Evolutionary conservation across 139 green algal genomes (phyloP).

Genomic region (Chlamydomonas sp.): DNA sequence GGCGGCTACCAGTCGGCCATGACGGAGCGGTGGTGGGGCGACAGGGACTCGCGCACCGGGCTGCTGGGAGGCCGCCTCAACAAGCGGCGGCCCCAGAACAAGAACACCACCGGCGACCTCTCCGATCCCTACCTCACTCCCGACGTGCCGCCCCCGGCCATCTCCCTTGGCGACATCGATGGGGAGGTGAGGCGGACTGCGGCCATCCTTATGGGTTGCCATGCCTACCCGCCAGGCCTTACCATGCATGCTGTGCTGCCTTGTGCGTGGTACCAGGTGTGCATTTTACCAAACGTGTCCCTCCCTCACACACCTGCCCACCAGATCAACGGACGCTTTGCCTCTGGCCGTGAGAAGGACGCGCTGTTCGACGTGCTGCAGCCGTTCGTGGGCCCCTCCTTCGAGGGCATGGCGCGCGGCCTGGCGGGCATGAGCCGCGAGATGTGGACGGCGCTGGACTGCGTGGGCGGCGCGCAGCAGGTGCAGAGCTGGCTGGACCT

Average conservation of each 20-base stretch:
- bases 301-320: background rate
- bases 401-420: conserved; percentile 7
- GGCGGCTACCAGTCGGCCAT: background rate
- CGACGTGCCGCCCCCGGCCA: background rate
- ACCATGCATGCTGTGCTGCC: background rate
- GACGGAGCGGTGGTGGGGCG: conserved; percentile 20
- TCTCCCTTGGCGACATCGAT: conserved; percentile 1
- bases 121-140: background rate
- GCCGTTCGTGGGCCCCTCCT: conserved; percentile 5
- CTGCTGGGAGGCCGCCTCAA: background rate
- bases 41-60: background rate
- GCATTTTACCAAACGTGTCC: background rate
- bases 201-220: too few species aligned
- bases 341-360: background rate
- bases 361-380: background rate
- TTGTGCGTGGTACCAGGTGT: background rate
- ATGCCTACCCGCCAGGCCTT: too few species aligned
- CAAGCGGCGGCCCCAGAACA: background rate
- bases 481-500: background rate
- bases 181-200: background rate
- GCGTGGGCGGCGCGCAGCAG: conserved; percentile 7
- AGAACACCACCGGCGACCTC: background rate
- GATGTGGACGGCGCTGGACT: conserved; percentile 22
- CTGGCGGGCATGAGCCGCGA: background rate
- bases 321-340: background rate